Percentiles rank a stretch among this genome's conserved stretches.
Evolutionary conservation across 495 filamentous ascomycete species (phyloP).

Genomic region (Penicillium crystallinum): DNA sequence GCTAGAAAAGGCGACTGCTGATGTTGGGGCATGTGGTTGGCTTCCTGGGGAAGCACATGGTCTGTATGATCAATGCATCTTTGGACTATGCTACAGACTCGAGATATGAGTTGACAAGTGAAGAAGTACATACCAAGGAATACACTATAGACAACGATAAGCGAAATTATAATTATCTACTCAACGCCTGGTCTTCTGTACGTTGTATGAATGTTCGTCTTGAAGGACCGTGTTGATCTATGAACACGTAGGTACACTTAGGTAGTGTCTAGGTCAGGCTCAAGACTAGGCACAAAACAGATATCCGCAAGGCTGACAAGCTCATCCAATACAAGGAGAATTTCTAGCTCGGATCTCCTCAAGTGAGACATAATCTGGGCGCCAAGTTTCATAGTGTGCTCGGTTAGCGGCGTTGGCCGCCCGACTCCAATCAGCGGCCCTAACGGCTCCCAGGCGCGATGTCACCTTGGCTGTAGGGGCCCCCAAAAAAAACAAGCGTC

Average conservation of each 20-base stretch:
- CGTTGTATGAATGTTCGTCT: too few species aligned
- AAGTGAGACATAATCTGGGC: neutral
- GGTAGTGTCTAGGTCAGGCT: too few species aligned
- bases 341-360: neutral
- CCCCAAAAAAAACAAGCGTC: neutral
- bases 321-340: too few species aligned
- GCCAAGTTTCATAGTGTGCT: neutral
- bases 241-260: too few species aligned
- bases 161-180: too few species aligned
- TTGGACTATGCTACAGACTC: neutral
- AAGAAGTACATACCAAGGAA: too few species aligned
- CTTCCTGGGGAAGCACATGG: neutral
- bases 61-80: neutral
- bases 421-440: neutral
- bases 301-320: too few species aligned
- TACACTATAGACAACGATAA: too few species aligned
- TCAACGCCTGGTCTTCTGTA: too few species aligned
- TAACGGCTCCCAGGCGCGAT: neutral
- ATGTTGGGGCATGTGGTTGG: neutral
- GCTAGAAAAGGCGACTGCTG: neutral
- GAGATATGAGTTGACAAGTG: too few species aligned
- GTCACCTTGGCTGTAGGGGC: neutral
- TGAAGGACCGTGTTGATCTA: too few species aligned
- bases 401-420: neutral
- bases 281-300: too few species aligned